phyloP scores from a whole-genome alignment of 2,329 filamentous ascomycete genomes.

The Alternaria infectoria region DNA sequence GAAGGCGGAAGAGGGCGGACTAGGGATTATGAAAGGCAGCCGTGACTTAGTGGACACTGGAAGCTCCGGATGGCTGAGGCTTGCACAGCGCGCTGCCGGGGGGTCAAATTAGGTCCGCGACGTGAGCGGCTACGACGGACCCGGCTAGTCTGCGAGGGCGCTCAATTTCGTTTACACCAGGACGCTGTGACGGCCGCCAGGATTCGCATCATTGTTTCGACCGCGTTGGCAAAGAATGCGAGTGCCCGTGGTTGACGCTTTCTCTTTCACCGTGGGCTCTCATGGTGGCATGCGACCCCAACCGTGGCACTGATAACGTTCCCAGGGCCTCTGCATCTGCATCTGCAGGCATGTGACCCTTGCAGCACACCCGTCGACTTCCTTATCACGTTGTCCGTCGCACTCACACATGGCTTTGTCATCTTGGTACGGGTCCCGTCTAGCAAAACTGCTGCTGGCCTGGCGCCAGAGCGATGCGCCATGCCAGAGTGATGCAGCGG shows the following conservation, averaged over 20 bases:
- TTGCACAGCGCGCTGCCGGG: constrained; percentile 26
- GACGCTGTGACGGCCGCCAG: constrained; percentile 15
- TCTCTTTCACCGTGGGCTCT: not conserved
- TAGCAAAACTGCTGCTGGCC: constrained; percentile 5
- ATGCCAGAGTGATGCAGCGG: constrained; percentile 16
- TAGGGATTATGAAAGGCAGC: constrained; percentile 40
- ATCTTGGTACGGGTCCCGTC: not conserved
- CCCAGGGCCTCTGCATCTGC: constrained; percentile 1
- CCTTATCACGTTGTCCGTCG: constrained; percentile 1
- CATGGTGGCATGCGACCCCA: not conserved
- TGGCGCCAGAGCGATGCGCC: constrained; percentile 15
- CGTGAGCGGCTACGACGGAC: constrained; percentile 19
- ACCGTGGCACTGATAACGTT: not conserved
- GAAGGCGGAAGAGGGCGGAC: constrained; percentile 24
- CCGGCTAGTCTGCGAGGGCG: constrained; percentile 12
- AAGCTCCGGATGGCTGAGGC: constrained; percentile 43
- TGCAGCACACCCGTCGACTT: constrained; percentile 1
- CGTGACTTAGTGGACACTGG: constrained; percentile 18
- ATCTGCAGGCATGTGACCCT: constrained; percentile 11
- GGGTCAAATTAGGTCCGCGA: constrained; percentile 30
- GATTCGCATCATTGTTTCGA: constrained; percentile 8
- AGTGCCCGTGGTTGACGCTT: not conserved
- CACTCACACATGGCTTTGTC: not conserved
- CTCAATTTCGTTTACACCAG: constrained; percentile 26
- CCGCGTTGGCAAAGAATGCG: not conserved